A percentile compares a stretch with the other conserved stretches of the same genome.
Evolutionary conservation across 768 basidiomycete genomes (phyloP).

Genomic region (Bullera alba): DNA sequence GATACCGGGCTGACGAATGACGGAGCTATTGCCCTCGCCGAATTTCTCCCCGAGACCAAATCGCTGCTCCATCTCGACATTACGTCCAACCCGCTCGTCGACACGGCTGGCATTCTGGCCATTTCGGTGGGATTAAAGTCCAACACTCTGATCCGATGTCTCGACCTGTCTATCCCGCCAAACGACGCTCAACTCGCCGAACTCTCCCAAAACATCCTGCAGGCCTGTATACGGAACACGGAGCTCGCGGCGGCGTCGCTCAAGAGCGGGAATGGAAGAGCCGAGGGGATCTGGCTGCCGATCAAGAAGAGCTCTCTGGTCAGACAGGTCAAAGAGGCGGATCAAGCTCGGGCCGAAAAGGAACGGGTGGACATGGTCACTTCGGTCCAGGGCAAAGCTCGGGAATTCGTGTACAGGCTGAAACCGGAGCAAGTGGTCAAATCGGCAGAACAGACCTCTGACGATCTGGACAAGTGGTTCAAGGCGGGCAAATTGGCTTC

Average conservation of each 20-base stretch:
- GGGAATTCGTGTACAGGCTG: constrained; percentile 44
- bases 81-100: constrained; percentile 65
- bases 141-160: constrained; percentile 79
- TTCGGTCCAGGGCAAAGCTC: constrained; percentile 36
- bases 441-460: constrained; percentile 25
- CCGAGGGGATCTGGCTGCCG: constrained; percentile 51
- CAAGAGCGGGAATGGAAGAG: constrained; percentile 57
- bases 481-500: constrained; percentile 10
- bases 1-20: constrained; percentile 69
- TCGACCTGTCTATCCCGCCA: constrained; percentile 87
- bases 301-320: constrained; percentile 47
- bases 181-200: constrained; percentile 49
- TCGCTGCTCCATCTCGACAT: constrained; percentile 85
- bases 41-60: constrained; percentile 85
- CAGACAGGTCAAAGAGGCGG: constrained; percentile 45
- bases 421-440: constrained; percentile 35
- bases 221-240: constrained; percentile 85
- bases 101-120: constrained; percentile 88
- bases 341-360: constrained; percentile 37
- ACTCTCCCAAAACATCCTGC: constrained; percentile 81
- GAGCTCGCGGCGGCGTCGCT: constrained; percentile 56
- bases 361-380: constrained; percentile 30
- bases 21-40: constrained; percentile 89
- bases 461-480: constrained; percentile 29
- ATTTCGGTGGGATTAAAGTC: constrained; percentile 72